Percentiles rank a stretch among this genome's conserved stretches.
phyloP scores from a whole-genome alignment of 2,329 filamentous ascomycete species.

The Colletotrichum liriopes region DNA sequence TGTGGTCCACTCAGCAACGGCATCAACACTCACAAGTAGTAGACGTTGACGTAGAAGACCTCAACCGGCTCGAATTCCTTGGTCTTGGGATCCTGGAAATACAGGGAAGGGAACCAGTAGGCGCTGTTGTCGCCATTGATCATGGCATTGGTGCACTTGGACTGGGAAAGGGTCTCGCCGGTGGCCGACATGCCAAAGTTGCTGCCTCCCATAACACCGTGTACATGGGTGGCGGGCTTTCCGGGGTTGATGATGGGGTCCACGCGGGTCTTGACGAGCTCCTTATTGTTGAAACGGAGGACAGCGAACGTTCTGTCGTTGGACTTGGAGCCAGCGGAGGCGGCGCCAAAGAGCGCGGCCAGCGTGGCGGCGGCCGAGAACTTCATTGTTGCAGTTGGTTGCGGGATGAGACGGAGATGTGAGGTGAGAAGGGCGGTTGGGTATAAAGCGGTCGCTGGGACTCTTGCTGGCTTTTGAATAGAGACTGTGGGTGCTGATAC shows the following conservation, averaged over 20 bases:
- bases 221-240: slow-evolving; percentile 72
- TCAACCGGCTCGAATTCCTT: slow-evolving; percentile 77
- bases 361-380: slow-evolving; percentile 48
- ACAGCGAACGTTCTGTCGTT: slow-evolving; percentile 74
- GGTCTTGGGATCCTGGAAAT: slow-evolving; percentile 75
- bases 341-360: slow-evolving; percentile 58
- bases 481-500: slow-evolving; percentile 50
- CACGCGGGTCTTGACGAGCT: slow-evolving; percentile 72
- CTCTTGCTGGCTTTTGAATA: slow-evolving; percentile 29
- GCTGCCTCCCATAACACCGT: slow-evolving; percentile 80
- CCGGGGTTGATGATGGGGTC: slow-evolving; percentile 81
- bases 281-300: slow-evolving; percentile 78
- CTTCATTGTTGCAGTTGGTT: slow-evolving; percentile 53
- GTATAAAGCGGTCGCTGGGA: slow-evolving; percentile 20
- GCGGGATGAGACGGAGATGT: neutral
- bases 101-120: slow-evolving; percentile 84
- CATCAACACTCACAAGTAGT: slow-evolving; percentile 74
- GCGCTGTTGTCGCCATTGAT: slow-evolving; percentile 79
- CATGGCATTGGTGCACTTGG: slow-evolving; percentile 80
- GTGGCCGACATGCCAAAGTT: slow-evolving; percentile 75
- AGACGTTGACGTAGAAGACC: slow-evolving; percentile 81
- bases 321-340: slow-evolving; percentile 57
- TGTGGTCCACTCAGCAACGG: neutral
- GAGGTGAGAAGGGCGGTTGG: neutral
- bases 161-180: slow-evolving; percentile 71